Base-by-base conservation (phyloP, 305 asterid genomes). In the Solanum aculeatissimum region DNA sequence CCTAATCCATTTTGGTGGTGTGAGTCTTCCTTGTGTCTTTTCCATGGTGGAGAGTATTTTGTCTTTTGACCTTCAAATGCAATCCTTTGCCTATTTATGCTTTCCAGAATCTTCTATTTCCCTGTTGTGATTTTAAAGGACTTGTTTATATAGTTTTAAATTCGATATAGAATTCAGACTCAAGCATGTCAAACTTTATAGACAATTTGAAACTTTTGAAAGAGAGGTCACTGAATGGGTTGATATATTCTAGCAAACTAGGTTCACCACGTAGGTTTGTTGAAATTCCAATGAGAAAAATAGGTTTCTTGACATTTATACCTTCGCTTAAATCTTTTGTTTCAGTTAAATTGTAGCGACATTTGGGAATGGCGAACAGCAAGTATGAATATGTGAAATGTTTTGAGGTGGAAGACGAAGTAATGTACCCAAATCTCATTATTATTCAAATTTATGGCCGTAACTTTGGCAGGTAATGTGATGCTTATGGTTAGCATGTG, bases 361-460 rank as follows among this genome's bases (percentile, higher is more conserved):
- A 75, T 75, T 10, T 75, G 45, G 86, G 83, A 43, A 95, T 94
- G 99, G 98, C 97, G n/a, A 93, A 94, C 78, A 93, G 97, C 91
- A 93, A 89, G 89, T 95, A 93, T 29, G 97, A 94, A 89, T 95
- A 94, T 16, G 97, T 93, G 51, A 94, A 94, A 87, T 83, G 90
- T 8, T 92, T 91, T 82, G 99, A 93, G 89, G 84, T 81, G 55
- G 92, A 91, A 83, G 97, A 93, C 79, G 93, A 93, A 85, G 86
- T 96, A 78, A 85, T 86, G 89, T 84, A 77, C 32, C 97, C 95
- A n/a, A 93, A 93, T 86, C 85, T 93, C 72, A 90, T 95, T 47
- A 77, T 90, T 42, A 91, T 95, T 51, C 92, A 91, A 38, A 83
- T 95, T 23, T 86, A 90, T 13, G 94, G 93, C 32, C 89, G 91